These are phyloP conservation scores for Rutstroemia sp. DNA, from an alignment of 2,329 filamentous ascomycete genomes.

Conservation along the genomic window DNA sequence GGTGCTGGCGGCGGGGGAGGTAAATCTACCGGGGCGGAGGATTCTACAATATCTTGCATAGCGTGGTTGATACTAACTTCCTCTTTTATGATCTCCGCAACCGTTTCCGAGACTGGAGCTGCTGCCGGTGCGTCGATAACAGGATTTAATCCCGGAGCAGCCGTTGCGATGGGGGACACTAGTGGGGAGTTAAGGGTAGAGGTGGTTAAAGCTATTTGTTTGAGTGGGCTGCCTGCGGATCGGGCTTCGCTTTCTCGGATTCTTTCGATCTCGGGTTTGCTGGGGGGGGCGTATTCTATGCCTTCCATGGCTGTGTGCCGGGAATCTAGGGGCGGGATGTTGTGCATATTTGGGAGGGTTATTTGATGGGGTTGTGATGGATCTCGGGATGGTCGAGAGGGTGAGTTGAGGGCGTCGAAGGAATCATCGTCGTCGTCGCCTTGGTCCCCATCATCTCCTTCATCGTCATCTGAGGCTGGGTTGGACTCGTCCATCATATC, in stretches of 20 bases:
- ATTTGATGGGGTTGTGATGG: constrained; percentile 13
- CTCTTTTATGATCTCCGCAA: neutral
- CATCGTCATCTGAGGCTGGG: constrained; percentile 25
- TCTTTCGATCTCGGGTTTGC: constrained; percentile 13
- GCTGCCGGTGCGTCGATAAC: neutral
- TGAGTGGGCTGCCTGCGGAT: constrained; percentile 24
- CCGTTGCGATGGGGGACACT: constrained; percentile 11
- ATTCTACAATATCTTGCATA: constrained; percentile 15
- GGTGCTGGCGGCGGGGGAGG: constrained; percentile 18
- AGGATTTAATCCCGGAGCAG: neutral
- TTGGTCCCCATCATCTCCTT: constrained; percentile 25
- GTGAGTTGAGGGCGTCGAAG: constrained; percentile 23
- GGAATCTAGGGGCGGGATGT: constrained; percentile 10
- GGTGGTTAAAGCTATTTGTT: constrained; percentile 23
- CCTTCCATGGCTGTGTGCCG: constrained; percentile 15
- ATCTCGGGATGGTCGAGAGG: constrained; percentile 22
- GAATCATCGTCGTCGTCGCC: constrained; percentile 43
- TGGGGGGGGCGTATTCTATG: constrained; percentile 9
- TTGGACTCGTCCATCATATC: constrained; percentile 29
- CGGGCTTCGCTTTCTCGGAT: constrained; percentile 11
- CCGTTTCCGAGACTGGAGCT: neutral
- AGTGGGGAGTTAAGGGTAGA: constrained; percentile 25
- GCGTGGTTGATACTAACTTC: constrained; percentile 11
- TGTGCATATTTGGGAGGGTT: neutral
- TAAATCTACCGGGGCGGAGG: constrained; percentile 11